Evolutionary conservation across 306 rosid genomes (phyloP).

Genomic region (Canavalia gladiata): DNA sequence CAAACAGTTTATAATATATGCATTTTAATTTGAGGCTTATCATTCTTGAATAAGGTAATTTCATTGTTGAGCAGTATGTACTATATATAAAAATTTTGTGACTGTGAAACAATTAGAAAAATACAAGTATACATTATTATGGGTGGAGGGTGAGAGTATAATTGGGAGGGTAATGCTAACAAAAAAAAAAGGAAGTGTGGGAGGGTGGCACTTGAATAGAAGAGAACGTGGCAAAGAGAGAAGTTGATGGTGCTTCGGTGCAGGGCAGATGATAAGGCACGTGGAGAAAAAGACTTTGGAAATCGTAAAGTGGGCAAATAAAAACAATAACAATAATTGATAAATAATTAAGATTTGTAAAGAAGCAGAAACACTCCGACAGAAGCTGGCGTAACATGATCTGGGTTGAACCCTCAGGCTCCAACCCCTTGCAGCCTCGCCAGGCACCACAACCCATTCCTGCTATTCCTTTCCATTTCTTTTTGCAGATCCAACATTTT

Average conservation of each 20-base stretch:
- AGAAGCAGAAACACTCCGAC: conserved; percentile 55
- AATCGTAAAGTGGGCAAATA: neutral
- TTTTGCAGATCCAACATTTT: neutral
- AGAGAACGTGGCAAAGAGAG: conserved; percentile 53
- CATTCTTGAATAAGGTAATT: neutral
- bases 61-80: neutral
- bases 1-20: conserved; percentile 13
- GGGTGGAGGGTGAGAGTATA: too few relatives aligned
- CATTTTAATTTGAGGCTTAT: neutral
- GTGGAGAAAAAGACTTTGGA: conserved; percentile 43
- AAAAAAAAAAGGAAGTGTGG: neutral
- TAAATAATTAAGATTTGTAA: neutral
- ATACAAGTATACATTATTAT: too few relatives aligned
- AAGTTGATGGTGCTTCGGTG: conserved; percentile 52
- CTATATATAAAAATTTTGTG: too few relatives aligned
- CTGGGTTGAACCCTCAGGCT: conserved; percentile 33
- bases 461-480: neutral
- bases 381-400: conserved; percentile 40
- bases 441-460: conserved; percentile 16
- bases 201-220: neutral
- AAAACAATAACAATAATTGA: neutral
- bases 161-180: too few relatives aligned
- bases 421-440: conserved; percentile 26
- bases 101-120: too few relatives aligned
- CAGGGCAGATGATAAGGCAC: conserved; percentile 50